phyloP scores from a whole-genome alignment of 2,329 filamentous ascomycete species.

The Sporothrix variecibatus region DNA sequence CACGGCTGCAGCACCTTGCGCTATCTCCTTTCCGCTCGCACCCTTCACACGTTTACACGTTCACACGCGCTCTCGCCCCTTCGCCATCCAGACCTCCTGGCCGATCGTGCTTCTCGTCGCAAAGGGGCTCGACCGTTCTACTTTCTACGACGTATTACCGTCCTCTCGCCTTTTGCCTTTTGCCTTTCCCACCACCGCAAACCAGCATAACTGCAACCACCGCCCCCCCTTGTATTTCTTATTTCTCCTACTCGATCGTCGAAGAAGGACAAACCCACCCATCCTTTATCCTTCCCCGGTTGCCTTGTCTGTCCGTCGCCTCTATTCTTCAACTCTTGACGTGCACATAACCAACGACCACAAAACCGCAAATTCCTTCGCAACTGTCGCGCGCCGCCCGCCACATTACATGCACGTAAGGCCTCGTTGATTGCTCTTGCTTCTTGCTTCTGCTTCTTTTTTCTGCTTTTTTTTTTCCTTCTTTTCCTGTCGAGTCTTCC shows the following conservation, averaged over 20 bases:
- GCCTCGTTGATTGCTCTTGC: background rate
- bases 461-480: background rate
- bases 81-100: conserved; percentile 1
- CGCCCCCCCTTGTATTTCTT: conserved; percentile 19
- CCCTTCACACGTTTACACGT: background rate
- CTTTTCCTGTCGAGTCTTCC: background rate
- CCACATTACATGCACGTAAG: conserved; percentile 50
- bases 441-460: background rate
- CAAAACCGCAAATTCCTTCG: background rate
- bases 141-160: background rate
- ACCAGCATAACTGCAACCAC: conserved; percentile 9
- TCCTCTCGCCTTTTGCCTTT: background rate
- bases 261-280: conserved; percentile 18
- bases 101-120: conserved; percentile 22
- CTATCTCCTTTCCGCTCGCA: conserved; percentile 22
- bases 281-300: conserved; percentile 23
- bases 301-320: conserved; percentile 18
- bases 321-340: conserved; percentile 3
- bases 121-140: conserved; percentile 21
- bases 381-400: conserved; percentile 42
- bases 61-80: background rate
- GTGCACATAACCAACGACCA: background rate
- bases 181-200: background rate
- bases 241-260: conserved; percentile 17
- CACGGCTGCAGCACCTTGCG: conserved; percentile 2